Conservation (phyloP, 306 rosid species). For the Cicer bijugum region DNA sequence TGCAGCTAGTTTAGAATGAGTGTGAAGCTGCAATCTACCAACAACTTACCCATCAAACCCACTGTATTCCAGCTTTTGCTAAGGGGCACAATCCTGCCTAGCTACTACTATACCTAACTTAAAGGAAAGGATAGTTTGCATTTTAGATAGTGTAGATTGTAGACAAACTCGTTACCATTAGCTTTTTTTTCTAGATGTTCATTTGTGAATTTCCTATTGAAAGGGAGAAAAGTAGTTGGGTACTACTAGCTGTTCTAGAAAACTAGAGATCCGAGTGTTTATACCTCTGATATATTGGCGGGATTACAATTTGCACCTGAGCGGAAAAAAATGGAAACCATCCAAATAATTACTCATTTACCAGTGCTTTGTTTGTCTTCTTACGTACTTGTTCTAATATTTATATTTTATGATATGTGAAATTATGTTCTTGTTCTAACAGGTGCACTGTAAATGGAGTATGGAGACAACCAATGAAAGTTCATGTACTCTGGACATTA, state of each 20-base stretch:
- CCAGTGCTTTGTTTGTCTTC: slow-evolving; percentile 20
- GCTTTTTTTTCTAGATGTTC: slow-evolving; percentile 14
- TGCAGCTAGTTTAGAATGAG: slow-evolving; percentile 34
- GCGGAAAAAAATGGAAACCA: slow-evolving; percentile 29
- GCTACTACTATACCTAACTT: slow-evolving; percentile 1
- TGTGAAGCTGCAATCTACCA: slow-evolving; percentile 22
- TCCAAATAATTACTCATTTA: slow-evolving; percentile 3
- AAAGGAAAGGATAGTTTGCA: slow-evolving; percentile 1
- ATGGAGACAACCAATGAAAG: slow-evolving; percentile 61
- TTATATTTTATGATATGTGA: slow-evolving; percentile 33
- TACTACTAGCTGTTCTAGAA: slow-evolving; percentile 20
- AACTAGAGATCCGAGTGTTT: slow-evolving; percentile 9
- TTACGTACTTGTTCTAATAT: slow-evolving; percentile 18
- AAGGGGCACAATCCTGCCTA: slow-evolving; percentile 3
- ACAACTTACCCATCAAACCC: not conserved
- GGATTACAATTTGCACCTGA: slow-evolving; percentile 3
- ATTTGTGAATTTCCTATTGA: slow-evolving; percentile 3
- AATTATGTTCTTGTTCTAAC: slow-evolving; percentile 44
- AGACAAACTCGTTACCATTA: slow-evolving; percentile 10
- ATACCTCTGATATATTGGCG: slow-evolving; percentile 15
- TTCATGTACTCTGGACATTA: slow-evolving; percentile 75
- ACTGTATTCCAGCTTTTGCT: slow-evolving; percentile 16
- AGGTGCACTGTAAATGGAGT: slow-evolving; percentile 92
- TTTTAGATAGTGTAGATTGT: slow-evolving; percentile 20
- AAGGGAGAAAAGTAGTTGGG: slow-evolving; percentile 26